Percentiles rank a stretch among this genome's conserved stretches.
Evolutionary conservation across 139 green algal genomes (phyloP).

Genomic region (Chlorella sp.): DNA sequence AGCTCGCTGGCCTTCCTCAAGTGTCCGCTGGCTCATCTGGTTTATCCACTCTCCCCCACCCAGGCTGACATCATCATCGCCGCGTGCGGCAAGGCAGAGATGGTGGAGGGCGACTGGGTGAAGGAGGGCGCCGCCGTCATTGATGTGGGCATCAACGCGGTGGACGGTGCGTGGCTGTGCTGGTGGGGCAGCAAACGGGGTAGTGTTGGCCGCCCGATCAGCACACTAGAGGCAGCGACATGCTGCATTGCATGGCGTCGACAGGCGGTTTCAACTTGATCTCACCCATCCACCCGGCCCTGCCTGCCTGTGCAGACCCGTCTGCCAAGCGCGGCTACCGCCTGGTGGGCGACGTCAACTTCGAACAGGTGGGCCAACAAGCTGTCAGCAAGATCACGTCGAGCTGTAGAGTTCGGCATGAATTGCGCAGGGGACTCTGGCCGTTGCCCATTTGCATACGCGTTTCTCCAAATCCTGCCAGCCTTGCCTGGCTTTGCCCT

Average conservation of each 20-base stretch:
- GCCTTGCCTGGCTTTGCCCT: no score
- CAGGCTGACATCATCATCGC: slow-evolving; percentile 96
- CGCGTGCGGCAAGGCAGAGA: slow-evolving; percentile 85
- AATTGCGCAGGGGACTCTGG: no score
- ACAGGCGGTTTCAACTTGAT: neutral
- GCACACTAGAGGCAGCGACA: neutral
- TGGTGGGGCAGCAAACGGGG: neutral
- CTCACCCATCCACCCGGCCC: neutral
- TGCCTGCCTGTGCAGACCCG: slow-evolving; percentile 11
- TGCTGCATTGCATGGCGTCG: neutral
- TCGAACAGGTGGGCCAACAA: slow-evolving; percentile 58
- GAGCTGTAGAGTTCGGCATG: no score
- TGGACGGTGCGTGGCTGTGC: slow-evolving; percentile 35
- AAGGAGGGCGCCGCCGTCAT: slow-evolving; percentile 76
- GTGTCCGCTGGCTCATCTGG: no score
- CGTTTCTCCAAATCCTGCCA: no score
- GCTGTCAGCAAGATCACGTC: slow-evolving; percentile 78
- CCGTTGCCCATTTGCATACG: no score
- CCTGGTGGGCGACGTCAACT: slow-evolving; percentile 86
- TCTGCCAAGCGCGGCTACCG: slow-evolving; percentile 66
- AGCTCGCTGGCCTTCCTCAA: no score
- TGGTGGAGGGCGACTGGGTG: slow-evolving; percentile 85
- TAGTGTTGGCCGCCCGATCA: neutral
- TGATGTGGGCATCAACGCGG: slow-evolving; percentile 80
- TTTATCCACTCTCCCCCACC: neutral